phyloP scores from a whole-genome alignment of 257 asterid species.

The Solanum pennellii region DNA sequence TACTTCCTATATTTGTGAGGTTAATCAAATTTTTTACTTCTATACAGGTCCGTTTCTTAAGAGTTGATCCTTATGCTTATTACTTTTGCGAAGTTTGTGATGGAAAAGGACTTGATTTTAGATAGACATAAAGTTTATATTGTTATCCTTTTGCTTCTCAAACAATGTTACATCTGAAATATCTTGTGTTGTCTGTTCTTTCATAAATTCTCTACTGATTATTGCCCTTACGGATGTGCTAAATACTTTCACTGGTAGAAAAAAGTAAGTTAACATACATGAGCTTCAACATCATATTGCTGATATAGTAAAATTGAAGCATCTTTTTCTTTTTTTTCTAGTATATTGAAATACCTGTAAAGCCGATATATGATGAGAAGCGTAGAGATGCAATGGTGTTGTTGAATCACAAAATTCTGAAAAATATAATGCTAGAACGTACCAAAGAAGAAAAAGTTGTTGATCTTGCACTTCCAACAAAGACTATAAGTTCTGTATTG shows the following conservation, averaged over 20 bases:
- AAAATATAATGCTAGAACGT: conserved; percentile 59
- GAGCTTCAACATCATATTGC: not conserved
- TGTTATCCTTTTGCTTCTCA: not conserved
- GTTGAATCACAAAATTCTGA: conserved; percentile 62
- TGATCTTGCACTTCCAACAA: conserved; percentile 82
- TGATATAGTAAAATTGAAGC: not conserved
- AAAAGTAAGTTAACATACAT: not conserved
- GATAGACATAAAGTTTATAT: not conserved
- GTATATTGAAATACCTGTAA: conserved; percentile 18
- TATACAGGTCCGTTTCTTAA: not conserved
- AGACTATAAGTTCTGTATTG: conserved; percentile 42
- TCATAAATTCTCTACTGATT: not conserved
- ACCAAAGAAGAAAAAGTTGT: conserved; percentile 89
- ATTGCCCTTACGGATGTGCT: not conserved
- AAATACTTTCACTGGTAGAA: not conserved
- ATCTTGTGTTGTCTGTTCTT: not conserved
- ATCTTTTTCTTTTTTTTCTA: not conserved
- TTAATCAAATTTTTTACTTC: not conserved
- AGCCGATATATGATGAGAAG: not conserved
- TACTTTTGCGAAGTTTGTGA: not conserved
- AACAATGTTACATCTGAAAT: not conserved
- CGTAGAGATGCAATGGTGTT: conserved; percentile 53
- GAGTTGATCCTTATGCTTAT: not conserved
- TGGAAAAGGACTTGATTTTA: not conserved
- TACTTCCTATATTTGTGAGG: not conserved